phyloP scores from a whole-genome alignment of 805 yeast species.

The Ogataea zsoltii region DNA sequence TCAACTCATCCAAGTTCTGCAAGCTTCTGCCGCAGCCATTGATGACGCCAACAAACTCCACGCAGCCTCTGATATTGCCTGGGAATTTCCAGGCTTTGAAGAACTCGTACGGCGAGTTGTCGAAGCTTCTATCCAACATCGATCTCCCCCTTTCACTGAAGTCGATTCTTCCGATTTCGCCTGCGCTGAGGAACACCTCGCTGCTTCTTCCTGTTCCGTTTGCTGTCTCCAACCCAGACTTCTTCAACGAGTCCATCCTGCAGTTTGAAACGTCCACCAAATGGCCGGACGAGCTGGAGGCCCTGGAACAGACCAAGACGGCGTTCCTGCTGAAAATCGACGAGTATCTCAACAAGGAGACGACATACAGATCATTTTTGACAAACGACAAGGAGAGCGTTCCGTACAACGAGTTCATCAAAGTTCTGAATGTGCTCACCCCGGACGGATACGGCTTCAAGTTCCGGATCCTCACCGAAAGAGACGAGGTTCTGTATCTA shows the following conservation, averaged over 20 bases:
- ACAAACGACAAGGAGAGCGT: conserved; percentile 63
- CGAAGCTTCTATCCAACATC: conserved; percentile 47
- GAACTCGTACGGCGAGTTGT: conserved; percentile 53
- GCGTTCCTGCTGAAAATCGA: conserved; percentile 78
- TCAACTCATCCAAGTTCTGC: conserved; percentile 47
- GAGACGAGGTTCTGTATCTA: conserved; percentile 74
- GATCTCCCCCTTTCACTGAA: conserved; percentile 72
- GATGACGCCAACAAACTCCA: conserved; percentile 52
- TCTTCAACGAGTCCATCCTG: conserved; percentile 75
- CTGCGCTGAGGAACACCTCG: conserved; percentile 76
- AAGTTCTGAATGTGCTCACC: conserved; percentile 64
- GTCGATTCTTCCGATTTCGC: conserved; percentile 70
- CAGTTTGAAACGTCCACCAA: conserved; percentile 88
- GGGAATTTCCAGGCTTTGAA: conserved; percentile 43
- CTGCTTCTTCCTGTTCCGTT: conserved; percentile 79
- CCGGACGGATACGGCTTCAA: conserved; percentile 91
- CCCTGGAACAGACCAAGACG: conserved; percentile 85
- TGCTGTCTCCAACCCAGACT: conserved; percentile 72
- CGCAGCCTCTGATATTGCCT: conserved; percentile 48
- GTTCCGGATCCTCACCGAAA: conserved; percentile 74
- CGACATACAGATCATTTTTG: conserved; percentile 57
- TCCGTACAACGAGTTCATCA: conserved; percentile 63
- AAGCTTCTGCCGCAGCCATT: conserved; percentile 59
- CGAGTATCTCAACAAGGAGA: conserved; percentile 48
- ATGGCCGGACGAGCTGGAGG: conserved; percentile 93